These are phyloP conservation scores for Ascochyta clinopodiicola DNA, from an alignment of 2,329 filamentous ascomycete species.

Conservation along the genomic window DNA sequence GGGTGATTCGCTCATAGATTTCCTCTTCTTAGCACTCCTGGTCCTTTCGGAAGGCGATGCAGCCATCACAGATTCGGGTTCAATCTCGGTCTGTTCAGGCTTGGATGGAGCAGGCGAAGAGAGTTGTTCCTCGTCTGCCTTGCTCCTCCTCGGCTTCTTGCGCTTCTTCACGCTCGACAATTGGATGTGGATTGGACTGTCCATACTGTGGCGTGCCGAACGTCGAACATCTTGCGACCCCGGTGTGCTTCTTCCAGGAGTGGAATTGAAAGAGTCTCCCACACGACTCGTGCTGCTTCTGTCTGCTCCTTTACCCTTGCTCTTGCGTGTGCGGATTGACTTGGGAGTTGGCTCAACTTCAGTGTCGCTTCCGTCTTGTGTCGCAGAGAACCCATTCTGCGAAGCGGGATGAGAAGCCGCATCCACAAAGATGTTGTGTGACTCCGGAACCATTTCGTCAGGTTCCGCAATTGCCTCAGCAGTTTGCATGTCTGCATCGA, in stretches of 20 bases:
- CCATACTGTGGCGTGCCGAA: conserved; percentile 36
- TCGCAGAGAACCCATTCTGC: background rate
- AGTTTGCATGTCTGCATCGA: conserved; percentile 44
- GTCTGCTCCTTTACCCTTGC: conserved; percentile 14
- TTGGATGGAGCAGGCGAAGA: conserved; percentile 49
- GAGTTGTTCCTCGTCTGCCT: conserved; percentile 27
- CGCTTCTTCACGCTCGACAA: conserved; percentile 32
- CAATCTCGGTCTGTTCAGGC: background rate
- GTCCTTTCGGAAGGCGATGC: conserved; percentile 6
- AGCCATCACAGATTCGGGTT: background rate
- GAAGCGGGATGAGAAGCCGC: conserved; percentile 26
- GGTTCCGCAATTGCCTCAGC: conserved; percentile 7
- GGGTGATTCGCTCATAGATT: conserved; percentile 20
- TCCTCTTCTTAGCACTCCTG: conserved; percentile 27
- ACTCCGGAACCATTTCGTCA: conserved; percentile 20
- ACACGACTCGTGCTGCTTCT: conserved; percentile 42
- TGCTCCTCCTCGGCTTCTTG: conserved; percentile 28
- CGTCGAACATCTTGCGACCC: conserved; percentile 29
- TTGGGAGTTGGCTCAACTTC: conserved; percentile 33
- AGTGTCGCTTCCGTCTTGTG: conserved; percentile 22
- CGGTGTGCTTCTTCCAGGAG: conserved; percentile 26
- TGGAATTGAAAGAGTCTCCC: conserved; percentile 46
- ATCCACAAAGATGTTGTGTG: conserved; percentile 33
- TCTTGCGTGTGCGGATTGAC: conserved; percentile 10
- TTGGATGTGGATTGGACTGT: conserved; percentile 25